These are phyloP conservation scores for Schoenoplectus tabernaemontani DNA, from an alignment of 202 grass and related monocot species.

Conservation along the genomic window DNA sequence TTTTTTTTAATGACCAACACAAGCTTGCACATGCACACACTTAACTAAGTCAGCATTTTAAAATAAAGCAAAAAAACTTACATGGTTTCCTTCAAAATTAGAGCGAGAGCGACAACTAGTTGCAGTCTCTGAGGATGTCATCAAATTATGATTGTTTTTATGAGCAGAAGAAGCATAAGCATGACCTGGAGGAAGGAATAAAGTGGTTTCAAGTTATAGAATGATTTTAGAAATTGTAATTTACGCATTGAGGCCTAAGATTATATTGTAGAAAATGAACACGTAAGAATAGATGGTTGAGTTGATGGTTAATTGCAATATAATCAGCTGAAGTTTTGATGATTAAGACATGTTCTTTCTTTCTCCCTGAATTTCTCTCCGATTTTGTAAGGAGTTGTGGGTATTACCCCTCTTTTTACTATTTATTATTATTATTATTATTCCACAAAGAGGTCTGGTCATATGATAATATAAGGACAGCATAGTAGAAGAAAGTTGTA, in stretches of 20 bases:
- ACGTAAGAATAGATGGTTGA: background rate
- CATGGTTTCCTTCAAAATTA: slow-evolving; percentile 17
- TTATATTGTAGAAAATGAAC: background rate
- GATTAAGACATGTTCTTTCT: no score
- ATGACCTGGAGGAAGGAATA: slow-evolving; percentile 8
- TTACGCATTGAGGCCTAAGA: background rate
- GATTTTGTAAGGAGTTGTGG: background rate
- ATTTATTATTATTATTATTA: no score
- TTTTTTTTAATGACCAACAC: background rate
- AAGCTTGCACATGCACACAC: background rate
- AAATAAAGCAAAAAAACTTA: slow-evolving; percentile 15
- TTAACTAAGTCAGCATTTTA: background rate
- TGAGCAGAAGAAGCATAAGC: slow-evolving; percentile 6
- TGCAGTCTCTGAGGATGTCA: background rate
- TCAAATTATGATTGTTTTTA: slow-evolving; percentile 1
- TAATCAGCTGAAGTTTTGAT: background rate
- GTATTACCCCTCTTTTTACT: background rate
- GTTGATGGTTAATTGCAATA: background rate
- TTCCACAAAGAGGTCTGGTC: background rate
- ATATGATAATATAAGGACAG: background rate
- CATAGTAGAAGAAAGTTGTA: background rate
- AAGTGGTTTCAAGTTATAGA: background rate
- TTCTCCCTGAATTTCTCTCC: background rate
- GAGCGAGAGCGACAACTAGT: background rate
- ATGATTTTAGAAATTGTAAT: slow-evolving; percentile 2